Evolutionary conservation across 805 yeast species (phyloP).

Genomic region (Saccharomycopsis synnaedendra): DNA sequence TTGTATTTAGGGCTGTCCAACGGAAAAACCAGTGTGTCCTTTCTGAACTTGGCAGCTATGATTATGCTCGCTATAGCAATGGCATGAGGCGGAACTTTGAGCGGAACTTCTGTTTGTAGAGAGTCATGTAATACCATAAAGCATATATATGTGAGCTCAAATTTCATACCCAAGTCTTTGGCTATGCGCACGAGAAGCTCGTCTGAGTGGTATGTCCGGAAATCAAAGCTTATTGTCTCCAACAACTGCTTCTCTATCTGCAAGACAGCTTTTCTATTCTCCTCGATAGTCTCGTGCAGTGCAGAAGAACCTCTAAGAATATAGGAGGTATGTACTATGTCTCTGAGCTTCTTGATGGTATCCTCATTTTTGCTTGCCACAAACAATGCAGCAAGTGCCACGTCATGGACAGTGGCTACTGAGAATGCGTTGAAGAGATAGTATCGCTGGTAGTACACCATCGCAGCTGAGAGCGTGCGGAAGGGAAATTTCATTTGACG

Average conservation of each 20-base stretch:
- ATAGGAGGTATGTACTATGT: conserved; percentile 42
- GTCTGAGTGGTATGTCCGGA: conserved; percentile 58
- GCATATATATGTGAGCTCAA: conserved; percentile 39
- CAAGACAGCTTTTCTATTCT: conserved; percentile 44
- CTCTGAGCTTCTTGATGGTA: conserved; percentile 63
- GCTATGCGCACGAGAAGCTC: conserved; percentile 51
- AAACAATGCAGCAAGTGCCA: conserved; percentile 60
- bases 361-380: conserved; percentile 75
- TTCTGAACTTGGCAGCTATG: conserved; percentile 41
- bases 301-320: conserved; percentile 21
- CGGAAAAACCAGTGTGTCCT: conserved; percentile 22
- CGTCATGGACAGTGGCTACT: conserved; percentile 40
- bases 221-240: conserved; percentile 73
- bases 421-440: conserved; percentile 55
- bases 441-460: conserved; percentile 63
- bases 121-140: conserved; percentile 76
- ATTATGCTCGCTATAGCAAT: conserved; percentile 60
- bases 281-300: conserved; percentile 26
- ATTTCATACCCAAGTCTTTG: conserved; percentile 35
- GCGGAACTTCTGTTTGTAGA: conserved; percentile 53
- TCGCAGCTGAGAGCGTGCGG: conserved; percentile 55
- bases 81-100: conserved; percentile 66
- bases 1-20: conserved; percentile 20
- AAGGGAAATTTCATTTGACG: conserved; percentile 54
- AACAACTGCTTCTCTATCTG: conserved; percentile 59